phyloP scores from a whole-genome alignment of 2,329 filamentous ascomycete genomes.

The Penicillium sp. region DNA sequence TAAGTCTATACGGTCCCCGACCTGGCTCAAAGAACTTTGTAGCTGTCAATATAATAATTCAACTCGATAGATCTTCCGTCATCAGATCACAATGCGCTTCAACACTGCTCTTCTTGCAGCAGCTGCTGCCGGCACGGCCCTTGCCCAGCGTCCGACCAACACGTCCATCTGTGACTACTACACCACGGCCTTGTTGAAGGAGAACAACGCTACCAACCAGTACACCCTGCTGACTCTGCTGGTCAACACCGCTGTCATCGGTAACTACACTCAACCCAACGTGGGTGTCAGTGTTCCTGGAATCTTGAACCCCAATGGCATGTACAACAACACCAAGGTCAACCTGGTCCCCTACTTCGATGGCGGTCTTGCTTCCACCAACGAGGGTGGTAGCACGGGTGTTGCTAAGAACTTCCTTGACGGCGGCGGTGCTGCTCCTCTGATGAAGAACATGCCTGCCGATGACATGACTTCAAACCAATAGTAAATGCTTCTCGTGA shows the following conservation, averaged over 20 bases:
- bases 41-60: neutral
- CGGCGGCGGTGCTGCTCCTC: slow-evolving; percentile 61
- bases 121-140: neutral
- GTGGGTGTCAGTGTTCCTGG: slow-evolving; percentile 61
- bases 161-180: slow-evolving; percentile 68
- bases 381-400: slow-evolving; percentile 55
- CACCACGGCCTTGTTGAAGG: slow-evolving; percentile 63
- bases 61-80: neutral
- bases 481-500: slow-evolving; percentile 53
- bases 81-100: slow-evolving; percentile 2
- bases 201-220: slow-evolving; percentile 66
- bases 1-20: neutral
- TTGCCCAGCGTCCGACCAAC: slow-evolving; percentile 57
- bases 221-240: slow-evolving; percentile 61
- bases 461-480: slow-evolving; percentile 59
- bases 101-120: slow-evolving; percentile 1
- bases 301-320: slow-evolving; percentile 60
- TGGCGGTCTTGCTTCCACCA: slow-evolving; percentile 61
- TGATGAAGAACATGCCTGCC: slow-evolving; percentile 63
- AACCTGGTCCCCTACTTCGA: slow-evolving; percentile 67
- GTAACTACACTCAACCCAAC: slow-evolving; percentile 65
- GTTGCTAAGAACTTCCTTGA: slow-evolving; percentile 66
- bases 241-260: slow-evolving; percentile 69
- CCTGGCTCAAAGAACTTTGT: neutral
- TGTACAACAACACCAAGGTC: slow-evolving; percentile 58